Conservation (phyloP, 139 green algal species). For the Bryopsis sp. region DNA sequence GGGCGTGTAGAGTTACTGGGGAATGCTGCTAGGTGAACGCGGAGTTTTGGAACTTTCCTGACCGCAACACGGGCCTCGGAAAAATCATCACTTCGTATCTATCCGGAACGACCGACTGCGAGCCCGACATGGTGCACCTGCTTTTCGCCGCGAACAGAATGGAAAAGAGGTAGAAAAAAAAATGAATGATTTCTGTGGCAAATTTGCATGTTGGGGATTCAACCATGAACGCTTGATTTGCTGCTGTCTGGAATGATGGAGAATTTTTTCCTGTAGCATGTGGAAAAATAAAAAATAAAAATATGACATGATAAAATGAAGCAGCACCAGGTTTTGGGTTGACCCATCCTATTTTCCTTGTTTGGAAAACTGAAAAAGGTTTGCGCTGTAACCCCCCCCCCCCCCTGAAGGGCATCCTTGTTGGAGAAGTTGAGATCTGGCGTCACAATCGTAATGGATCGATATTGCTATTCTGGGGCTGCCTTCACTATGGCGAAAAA, state of each 20-base stretch:
- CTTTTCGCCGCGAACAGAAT: conserved; percentile 91
- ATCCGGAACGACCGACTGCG: conserved; percentile 40
- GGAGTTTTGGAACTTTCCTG: conserved; percentile 86
- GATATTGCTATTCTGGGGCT: conserved; percentile 82
- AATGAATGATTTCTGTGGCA: neutral
- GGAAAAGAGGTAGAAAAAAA: conserved; percentile 66
- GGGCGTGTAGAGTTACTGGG: neutral
- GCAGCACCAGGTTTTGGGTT: neutral
- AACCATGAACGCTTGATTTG: neutral
- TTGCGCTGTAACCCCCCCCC: neutral
- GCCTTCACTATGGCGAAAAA: conserved; percentile 78
- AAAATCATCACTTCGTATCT: conserved; percentile 85
- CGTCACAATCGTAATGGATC: conserved; percentile 83
- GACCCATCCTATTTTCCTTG: neutral
- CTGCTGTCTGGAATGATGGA: neutral
- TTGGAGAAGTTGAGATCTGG: conserved; percentile 53
- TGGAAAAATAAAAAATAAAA: neutral
- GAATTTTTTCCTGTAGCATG: neutral
- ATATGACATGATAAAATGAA: neutral
- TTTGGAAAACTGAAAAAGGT: conserved; percentile 1
- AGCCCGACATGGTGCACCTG: conserved; percentile 76
- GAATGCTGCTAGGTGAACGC: conserved; percentile 32
- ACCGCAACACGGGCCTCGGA: conserved; percentile 75
- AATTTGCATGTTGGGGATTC: neutral
- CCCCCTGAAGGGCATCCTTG: conserved; percentile 37